phyloP scores from a whole-genome alignment of 176 grass and related monocot genomes.

The Stipa capillata region DNA sequence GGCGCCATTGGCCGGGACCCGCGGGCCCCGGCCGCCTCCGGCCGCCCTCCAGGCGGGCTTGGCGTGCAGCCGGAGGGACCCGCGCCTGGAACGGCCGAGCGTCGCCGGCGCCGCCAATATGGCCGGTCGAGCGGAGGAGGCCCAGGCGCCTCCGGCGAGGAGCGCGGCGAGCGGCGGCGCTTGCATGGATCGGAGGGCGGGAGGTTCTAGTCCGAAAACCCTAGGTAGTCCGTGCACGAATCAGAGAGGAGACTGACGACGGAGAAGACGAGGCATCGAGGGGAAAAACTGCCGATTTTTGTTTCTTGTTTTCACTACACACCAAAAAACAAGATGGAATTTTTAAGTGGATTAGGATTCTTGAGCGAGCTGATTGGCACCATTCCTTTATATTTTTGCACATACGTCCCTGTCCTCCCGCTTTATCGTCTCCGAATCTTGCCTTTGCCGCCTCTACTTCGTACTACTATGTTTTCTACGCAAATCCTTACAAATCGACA shows the following conservation, averaged over 20 bases:
- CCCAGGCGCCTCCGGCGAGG: conserved; percentile 27
- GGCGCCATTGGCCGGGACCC: conserved; percentile 39
- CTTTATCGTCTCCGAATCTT: not conserved
- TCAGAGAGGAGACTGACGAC: too few species aligned
- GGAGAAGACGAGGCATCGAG: conserved; percentile 1
- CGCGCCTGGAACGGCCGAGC: conserved; percentile 16
- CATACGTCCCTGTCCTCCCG: conserved; percentile 8
- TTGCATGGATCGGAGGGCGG: conserved; percentile 38
- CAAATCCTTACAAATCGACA: too few species aligned
- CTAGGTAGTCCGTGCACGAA: too few species aligned
- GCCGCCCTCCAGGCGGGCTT: conserved; percentile 27
- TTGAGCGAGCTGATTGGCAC: not conserved
- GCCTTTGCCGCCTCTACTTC: too few species aligned
- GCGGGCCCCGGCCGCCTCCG: conserved; percentile 17
- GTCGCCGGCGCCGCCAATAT: conserved; percentile 29
- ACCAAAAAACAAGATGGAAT: not conserved
- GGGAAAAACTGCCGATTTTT: conserved; percentile 7
- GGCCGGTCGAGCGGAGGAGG: conserved; percentile 21
- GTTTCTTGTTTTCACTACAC: not conserved
- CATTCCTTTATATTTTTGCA: not conserved
- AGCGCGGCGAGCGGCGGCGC: conserved; percentile 26
- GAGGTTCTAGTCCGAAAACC: conserved; percentile 35
- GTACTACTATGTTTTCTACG: too few species aligned
- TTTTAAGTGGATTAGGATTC: conserved; percentile 12
- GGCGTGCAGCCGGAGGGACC: conserved; percentile 27